These are phyloP conservation scores for Microsporum audouinii DNA, from an alignment of 2,329 filamentous ascomycete genomes.

Conservation along the genomic window DNA sequence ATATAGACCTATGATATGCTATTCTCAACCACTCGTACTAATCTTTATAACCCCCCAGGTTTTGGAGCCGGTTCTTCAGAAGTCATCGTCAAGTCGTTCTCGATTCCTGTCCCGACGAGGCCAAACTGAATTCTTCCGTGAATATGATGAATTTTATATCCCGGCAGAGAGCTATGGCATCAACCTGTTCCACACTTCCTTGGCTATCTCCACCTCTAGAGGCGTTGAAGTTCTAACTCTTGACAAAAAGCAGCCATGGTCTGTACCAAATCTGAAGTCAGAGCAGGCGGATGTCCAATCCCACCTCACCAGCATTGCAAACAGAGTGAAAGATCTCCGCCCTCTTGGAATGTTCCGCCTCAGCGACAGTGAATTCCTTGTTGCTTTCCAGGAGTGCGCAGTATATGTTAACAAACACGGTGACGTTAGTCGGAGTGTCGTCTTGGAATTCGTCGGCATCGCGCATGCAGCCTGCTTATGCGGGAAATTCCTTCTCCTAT, in stretches of 20 bases:
- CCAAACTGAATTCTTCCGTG: conserved; percentile 87
- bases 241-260: conserved; percentile 94
- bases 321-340: conserved; percentile 67
- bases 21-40: neutral
- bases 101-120: conserved; percentile 55
- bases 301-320: conserved; percentile 73
- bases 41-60: conserved; percentile 44
- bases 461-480: conserved; percentile 80
- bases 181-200: conserved; percentile 89
- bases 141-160: conserved; percentile 98
- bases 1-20: neutral
- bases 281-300: conserved; percentile 48
- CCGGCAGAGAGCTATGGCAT: conserved; percentile 89
- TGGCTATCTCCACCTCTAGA: conserved; percentile 80
- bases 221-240: conserved; percentile 93
- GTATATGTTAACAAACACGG: conserved; percentile 98
- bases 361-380: conserved; percentile 80
- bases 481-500: conserved; percentile 80
- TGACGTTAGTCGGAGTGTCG: conserved; percentile 82
- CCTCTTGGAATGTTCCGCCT: conserved; percentile 95
- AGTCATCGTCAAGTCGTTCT: conserved; percentile 71
- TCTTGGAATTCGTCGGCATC: conserved; percentile 98
- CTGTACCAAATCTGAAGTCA: conserved; percentile 64
- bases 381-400: conserved; percentile 90
- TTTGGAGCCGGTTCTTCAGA: conserved; percentile 88